Base-by-base conservation (phyloP, 495 filamentous ascomycete species). In the Pyrenula aspistea region DNA sequence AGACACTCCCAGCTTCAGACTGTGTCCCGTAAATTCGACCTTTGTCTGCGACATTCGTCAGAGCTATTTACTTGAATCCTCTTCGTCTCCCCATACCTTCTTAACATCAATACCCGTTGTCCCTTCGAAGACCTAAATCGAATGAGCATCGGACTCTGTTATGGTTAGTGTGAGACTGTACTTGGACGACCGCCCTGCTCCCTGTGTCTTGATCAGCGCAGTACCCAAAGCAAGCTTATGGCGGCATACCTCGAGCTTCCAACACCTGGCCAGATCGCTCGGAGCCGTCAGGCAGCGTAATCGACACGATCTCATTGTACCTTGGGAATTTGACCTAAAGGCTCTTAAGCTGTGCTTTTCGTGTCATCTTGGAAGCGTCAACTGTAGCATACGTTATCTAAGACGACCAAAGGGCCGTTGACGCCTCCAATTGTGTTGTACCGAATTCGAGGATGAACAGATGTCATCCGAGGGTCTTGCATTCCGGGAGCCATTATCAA, bases 401-500 rank as follows among this genome's bases (percentile, higher is more conserved):
- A 79, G 69, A 99, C 89, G 63, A 99, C 93, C 72, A 97, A 81
- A 55, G 93, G 93, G 52, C 93, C 94, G 74, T 97, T 99, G 71
- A 97, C 87, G 72, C 91, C 94, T 70, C 89, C 88, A 69, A 99
- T 90, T 59, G 93, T 99, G 77, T 99, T 99, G 79, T 99, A 99
- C 58, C 88, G 81, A 67, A 95, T 81, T 70, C 90, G 82, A 63
- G 91, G 91, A 70, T 85, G 81, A 68, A 95, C 79, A 63, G 74
- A 78, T 74, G 86, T 83, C 77, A 89, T 89, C 68, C 89, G 81
- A 57, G 88, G 87, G 72, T 95, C 89, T 66, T 78, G 61, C 53
- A 74, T 70, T 55, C 80, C 76, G 64, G 77, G 65, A 58, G 71
- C 80, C 85, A 86, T 87, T 65, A 55, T 19, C 8, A 42, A 4